A percentile compares a stretch with the other conserved stretches of the same genome.
Conservation (phyloP, 306 rosid genomes). For the Trifolium fragiferum region DNA sequence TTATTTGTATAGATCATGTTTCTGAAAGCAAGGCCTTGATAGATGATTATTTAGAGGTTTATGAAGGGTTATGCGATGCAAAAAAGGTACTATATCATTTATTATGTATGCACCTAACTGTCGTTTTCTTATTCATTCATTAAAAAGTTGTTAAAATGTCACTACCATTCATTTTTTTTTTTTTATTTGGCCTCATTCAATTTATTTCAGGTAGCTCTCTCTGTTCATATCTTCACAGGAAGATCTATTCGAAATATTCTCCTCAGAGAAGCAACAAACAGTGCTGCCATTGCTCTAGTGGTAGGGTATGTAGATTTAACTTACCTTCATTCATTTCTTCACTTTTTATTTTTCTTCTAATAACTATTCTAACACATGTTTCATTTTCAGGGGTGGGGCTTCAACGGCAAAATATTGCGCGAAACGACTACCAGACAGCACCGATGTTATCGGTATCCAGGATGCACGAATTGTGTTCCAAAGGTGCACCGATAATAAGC, state of each 20-base stretch:
- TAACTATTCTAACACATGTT: conserved; percentile 41
- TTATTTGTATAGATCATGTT: conserved; percentile 50
- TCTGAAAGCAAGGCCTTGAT: conserved; percentile 52
- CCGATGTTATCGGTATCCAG: conserved; percentile 65
- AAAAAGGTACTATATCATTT: conserved; percentile 56
- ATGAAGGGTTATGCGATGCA: conserved; percentile 59
- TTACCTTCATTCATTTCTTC: neutral
- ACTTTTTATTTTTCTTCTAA: conserved; percentile 18
- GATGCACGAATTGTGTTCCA: conserved; percentile 68
- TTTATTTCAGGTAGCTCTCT: conserved; percentile 70
- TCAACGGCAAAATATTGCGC: conserved; percentile 73
- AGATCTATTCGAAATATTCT: conserved; percentile 56
- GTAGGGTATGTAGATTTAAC: conserved; percentile 59
- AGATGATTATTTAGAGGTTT: conserved; percentile 69
- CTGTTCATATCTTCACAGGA: conserved; percentile 62
- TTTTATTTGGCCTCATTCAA: conserved; percentile 27
- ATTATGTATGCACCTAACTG: neutral
- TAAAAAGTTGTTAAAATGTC: neutral
- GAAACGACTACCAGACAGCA: conserved; percentile 61
- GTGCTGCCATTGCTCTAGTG: conserved; percentile 67
- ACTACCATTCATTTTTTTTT: conserved; percentile 23
- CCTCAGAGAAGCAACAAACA: conserved; percentile 66
- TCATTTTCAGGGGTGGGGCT: conserved; percentile 57
- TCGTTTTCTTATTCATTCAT: conserved; percentile 15
- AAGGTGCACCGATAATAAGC: conserved; percentile 55